Percentiles rank a stretch among this genome's conserved stretches.
Conservation (phyloP, 371 early-diverging fungal genomes). For the Coemansia linderi region DNA sequence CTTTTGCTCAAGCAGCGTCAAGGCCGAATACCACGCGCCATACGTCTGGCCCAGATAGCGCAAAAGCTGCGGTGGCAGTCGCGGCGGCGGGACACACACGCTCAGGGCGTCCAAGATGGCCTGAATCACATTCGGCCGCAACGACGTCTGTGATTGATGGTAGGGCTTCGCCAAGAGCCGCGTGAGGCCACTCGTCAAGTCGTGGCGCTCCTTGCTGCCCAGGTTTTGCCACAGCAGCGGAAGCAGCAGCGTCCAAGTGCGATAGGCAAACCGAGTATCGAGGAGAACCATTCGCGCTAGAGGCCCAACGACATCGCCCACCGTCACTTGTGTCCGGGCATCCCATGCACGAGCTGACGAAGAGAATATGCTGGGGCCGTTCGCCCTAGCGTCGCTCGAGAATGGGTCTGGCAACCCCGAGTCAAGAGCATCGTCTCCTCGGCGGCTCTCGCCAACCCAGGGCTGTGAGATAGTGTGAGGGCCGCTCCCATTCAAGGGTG, state of each 20-base stretch:
- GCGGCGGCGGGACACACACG: constrained; percentile 70
- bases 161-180: constrained; percentile 88
- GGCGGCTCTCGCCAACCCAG: neutral
- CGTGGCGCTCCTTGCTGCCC: constrained; percentile 74
- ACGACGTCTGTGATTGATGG: constrained; percentile 76
- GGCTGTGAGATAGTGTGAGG: neutral
- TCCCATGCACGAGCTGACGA: neutral
- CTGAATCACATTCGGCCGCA: constrained; percentile 91
- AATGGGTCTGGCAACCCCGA: neutral
- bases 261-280: constrained; percentile 68
- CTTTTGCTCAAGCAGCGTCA: constrained; percentile 50
- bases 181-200: constrained; percentile 78
- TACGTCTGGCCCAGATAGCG: constrained; percentile 88
- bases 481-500: neutral
- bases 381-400: neutral
- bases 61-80: constrained; percentile 89
- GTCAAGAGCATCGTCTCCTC: neutral
- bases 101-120: constrained; percentile 84
- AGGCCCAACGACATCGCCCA: constrained; percentile 61
- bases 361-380: neutral
- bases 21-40: constrained; percentile 87
- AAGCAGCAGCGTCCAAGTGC: constrained; percentile 88
- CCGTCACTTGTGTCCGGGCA: constrained; percentile 45
- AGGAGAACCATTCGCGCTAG: constrained; percentile 72
- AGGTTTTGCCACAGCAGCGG: constrained; percentile 81